Base-by-base conservation (phyloP, 768 basidiomycete genomes). In the Mycena vitilis region DNA sequence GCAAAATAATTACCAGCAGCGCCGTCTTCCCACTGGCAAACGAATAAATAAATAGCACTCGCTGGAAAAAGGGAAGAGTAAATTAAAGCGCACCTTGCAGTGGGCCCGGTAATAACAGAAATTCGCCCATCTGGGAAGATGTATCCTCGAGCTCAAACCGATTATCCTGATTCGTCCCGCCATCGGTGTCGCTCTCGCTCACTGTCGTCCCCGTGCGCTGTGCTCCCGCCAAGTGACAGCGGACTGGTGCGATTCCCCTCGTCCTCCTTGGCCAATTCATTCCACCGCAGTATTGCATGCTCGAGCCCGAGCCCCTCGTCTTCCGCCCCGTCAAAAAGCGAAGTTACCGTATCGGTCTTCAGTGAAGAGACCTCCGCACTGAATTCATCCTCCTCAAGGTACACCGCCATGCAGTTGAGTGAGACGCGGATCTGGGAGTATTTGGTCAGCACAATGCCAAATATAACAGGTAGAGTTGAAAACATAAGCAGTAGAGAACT, bases 41-140 rank as follows among this genome's bases (percentile, higher is more conserved):
- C 40, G 2, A 9, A 15, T 8, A 37, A 55, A 16, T 56, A 11
- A 25, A 20, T 9, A 54, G n/a, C n/a, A n/a, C 25, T 23, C 53
- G 30, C 45, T 16, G 9, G 5, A 15, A 4, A 3, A 40, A 18
- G 1, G 4, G 37, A 9, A 58, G 2, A 8, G 40, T 53, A 12
- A 51, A 38, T 6, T 1, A 9, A 22, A 49, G 49, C 64, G 51
- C 51, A 68, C 71, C 71, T 71, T 4, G 93, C 95, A 9, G 93
- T 95, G 0, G 94, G 92, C 0, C 92, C 92, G 25, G 91, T 91
- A 60, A 96, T 82, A 9, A 95, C 79, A 0, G 91, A 88, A 20
- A 96, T 79, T 76, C 88, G 76, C 12, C 91, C 89, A 42, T 90
- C 85, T 0, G 95, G 94, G 81, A 96, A 95, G 53, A 82, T 42